Evolutionary conservation across 2,329 filamentous ascomycete genomes (phyloP), one percentile per base, ranked within the genome.

Genomic region (Xylariaceae sp.): DNA sequence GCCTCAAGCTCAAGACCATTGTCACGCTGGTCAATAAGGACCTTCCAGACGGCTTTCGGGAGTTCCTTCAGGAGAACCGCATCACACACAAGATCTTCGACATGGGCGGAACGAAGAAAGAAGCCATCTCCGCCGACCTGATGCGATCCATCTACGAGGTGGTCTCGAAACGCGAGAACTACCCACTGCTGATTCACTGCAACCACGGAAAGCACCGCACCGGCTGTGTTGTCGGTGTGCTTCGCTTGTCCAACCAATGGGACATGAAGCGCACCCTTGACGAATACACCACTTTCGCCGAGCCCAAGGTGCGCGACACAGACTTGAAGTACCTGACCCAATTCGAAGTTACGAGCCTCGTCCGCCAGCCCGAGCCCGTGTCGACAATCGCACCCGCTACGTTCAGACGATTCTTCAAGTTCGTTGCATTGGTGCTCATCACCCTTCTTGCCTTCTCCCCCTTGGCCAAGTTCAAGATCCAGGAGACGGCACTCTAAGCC

Each of bases 191-290:
- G 45, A 82, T 97, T 51, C 92, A 97, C 73, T 97, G 92, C 80
- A 97, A 96, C 71, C 92, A 96, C 67, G 92, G 92, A 71, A 94
- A 87, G 82, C 92, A 97, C 71, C 88, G 92, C 59, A 96, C 92
- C 15, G 92, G 92, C 18, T 96, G 92, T 70, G 88, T 94, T n/a
- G 82, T 92, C 53, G 92, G 86, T 15, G 86, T 89, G 59, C 81
- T 95, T 63, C 86, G 92, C 63, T 90, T 89, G 71, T 75, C 89
- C 10, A 82, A 85, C 11, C 85, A 88, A 11, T 90, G 89, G 86
- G 77, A 84, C 15, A 72, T 85, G 1, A 72, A 80, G 1, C 76
- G 78, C 13, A 83, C 89, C 41, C 73, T 94, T 41, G 79, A 84
- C 54, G 92, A 97, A 73, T 96, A 96, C 76, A 78, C 80, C 63